Evolutionary conservation across 2,329 filamentous ascomycete species (phyloP), one percentile per base, ranked within the genome.

Genomic region (Trichoderma sp.): DNA sequence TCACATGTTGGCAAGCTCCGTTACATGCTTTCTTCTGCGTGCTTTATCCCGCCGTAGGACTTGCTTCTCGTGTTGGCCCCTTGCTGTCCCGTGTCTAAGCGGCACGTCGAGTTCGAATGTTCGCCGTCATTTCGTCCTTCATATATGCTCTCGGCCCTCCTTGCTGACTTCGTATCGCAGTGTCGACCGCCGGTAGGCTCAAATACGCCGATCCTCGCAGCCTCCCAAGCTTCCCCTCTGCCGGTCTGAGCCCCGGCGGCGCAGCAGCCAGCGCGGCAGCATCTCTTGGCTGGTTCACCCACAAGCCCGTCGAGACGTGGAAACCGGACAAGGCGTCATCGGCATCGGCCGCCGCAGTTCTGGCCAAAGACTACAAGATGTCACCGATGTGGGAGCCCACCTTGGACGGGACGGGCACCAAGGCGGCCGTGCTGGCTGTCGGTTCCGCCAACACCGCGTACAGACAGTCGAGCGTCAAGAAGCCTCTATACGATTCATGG

Each of bases 211-310:
- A 86, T 71, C 85, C 90, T 50, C 82, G 87, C 72, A 88, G 91
- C 70, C 83, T 95, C 24, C 91, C 91, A 44, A 90, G 89, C 72
- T 94, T 84, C 71, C 90, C 91, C 14, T 88, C 89, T 10, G 75
- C 82, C 65, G 89, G 90, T 44, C 81, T 92, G 65, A 78, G 75
- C 62, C 71, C 80, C 51, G 80, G 83, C 70, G 80, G 78, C 70
- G 81, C 83, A 59, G 91, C 91, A 64, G 91, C 91, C 67, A 85
- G 89, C 69, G 87, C 90, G 63, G 92, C 92, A 62, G 91, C 91
- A 47, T 85, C 84, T 59, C 80, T 94, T 52, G 91, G 91, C 58
- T 90, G 91, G 81, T 82, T 86, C 56, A 90, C 86, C 72, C 86
- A 86, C 70, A 90, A 86, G 72, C 75, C 85, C 3, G 80, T 88